These are phyloP conservation scores for Entelexis sorbosivorans DNA, from an alignment of 1,139 yeast genomes.

Conservation along the genomic window DNA sequence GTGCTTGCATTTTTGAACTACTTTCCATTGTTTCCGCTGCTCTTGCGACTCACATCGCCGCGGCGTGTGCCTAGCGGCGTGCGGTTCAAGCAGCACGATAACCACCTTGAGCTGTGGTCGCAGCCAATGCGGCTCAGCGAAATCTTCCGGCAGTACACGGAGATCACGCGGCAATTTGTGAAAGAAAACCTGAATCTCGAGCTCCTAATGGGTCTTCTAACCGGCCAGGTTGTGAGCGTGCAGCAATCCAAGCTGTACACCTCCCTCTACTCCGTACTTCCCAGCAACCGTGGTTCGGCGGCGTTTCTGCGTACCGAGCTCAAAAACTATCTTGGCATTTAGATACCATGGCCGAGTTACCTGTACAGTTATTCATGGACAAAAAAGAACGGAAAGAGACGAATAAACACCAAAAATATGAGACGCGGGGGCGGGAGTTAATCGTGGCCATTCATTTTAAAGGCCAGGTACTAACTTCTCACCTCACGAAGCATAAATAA, in stretches of 20 bases:
- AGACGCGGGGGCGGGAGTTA: too few species aligned
- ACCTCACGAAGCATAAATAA: too few species aligned
- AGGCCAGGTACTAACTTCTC: too few species aligned
- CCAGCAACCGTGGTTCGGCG: slow-evolving; percentile 14
- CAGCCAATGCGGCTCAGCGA: slow-evolving; percentile 37
- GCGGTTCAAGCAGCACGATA: slow-evolving; percentile 27
- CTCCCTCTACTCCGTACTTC: slow-evolving; percentile 18
- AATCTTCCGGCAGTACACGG: slow-evolving; percentile 41
- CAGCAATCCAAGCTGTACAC: slow-evolving; percentile 16
- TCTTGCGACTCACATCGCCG: slow-evolving; percentile 71
- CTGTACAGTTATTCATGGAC: too few species aligned
- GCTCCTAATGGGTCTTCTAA: slow-evolving; percentile 6
- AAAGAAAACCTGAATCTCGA: slow-evolving; percentile 3
- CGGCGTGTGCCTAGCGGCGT: slow-evolving; percentile 88
- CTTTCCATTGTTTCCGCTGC: slow-evolving; percentile 72
- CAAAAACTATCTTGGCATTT: slow-evolving; percentile 6
- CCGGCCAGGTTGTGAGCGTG: slow-evolving; percentile 11
- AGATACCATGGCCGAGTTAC: too few species aligned
- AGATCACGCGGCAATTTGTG: slow-evolving; percentile 9
- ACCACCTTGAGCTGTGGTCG: slow-evolving; percentile 30
- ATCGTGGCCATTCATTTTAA: too few species aligned
- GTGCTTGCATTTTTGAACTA: slow-evolving; percentile 60
- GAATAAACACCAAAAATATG: too few species aligned
- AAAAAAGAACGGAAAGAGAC: too few species aligned
- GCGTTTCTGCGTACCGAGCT: slow-evolving; percentile 6